A percentile compares a stretch with the other conserved stretches of the same genome.
Conservation (phyloP, 2,329 filamentous ascomycete genomes). For the Capronia epimyces region DNA sequence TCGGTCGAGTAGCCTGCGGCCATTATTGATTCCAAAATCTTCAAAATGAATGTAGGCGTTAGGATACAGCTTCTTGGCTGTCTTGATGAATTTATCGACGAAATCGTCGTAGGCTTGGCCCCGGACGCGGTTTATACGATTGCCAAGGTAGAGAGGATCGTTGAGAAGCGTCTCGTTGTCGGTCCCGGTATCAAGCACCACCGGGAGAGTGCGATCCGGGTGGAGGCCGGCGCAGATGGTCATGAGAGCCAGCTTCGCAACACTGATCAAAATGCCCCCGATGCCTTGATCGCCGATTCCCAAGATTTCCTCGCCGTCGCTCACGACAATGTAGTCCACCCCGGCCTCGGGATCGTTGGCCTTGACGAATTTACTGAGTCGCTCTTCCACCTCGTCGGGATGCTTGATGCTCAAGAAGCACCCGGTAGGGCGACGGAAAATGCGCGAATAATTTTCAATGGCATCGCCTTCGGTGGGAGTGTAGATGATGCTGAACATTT, state of each 20-base stretch:
- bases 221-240: conserved; percentile 85
- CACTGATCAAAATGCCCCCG: conserved; percentile 75
- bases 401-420: conserved; percentile 74
- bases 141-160: conserved; percentile 73
- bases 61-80: conserved; percentile 65
- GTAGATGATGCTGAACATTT: conserved; percentile 89
- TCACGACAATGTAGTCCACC: conserved; percentile 83
- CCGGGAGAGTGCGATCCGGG: conserved; percentile 69
- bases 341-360: conserved; percentile 15
- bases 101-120: conserved; percentile 72
- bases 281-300: conserved; percentile 83
- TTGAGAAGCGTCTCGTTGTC: conserved; percentile 69
- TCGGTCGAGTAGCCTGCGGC: conserved; percentile 67
- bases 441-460: conserved; percentile 72
- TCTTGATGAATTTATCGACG: conserved; percentile 66
- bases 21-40: conserved; percentile 76
- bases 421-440: conserved; percentile 74
- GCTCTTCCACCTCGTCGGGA: conserved; percentile 55
- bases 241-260: conserved; percentile 76
- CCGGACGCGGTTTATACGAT: conserved; percentile 59
- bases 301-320: conserved; percentile 66
- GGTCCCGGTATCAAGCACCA: conserved; percentile 81
- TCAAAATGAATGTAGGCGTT: conserved; percentile 84
- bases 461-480: conserved; percentile 80
- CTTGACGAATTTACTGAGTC: conserved; percentile 52